These are phyloP conservation scores for Scenedesmus sp. DNA, from an alignment of 163 green algal genomes.

Conservation along the genomic window DNA sequence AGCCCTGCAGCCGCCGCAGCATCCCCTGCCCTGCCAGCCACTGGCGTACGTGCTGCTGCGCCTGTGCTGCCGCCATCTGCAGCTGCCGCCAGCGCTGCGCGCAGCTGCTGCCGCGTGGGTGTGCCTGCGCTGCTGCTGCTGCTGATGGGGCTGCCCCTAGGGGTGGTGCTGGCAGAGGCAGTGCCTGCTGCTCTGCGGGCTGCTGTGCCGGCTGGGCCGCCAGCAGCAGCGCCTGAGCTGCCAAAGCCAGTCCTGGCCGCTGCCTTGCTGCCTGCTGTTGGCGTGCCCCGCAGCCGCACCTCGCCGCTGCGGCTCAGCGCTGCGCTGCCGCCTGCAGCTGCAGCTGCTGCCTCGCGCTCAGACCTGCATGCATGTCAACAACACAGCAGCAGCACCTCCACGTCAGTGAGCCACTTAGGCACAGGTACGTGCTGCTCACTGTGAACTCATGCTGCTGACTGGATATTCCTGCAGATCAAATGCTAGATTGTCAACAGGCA, in stretches of 20 bases:
- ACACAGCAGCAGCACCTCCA: background rate
- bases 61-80: background rate
- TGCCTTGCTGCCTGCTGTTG: background rate
- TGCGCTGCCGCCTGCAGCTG: background rate
- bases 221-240: conserved; percentile 5
- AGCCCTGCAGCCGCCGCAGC: background rate
- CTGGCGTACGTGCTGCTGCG: background rate
- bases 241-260: background rate
- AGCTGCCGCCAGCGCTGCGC: background rate
- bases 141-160: background rate
- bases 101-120: conserved; percentile 6
- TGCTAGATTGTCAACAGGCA: too few species aligned
- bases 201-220: background rate
- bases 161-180: background rate
- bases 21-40: background rate
- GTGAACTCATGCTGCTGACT: background rate
- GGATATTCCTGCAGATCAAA: too few species aligned
- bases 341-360: background rate
- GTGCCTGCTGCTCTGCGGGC: background rate
- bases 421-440: background rate
- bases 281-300: background rate
- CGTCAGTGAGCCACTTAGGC: background rate
- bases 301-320: conserved; percentile 34
- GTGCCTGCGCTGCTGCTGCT: background rate
- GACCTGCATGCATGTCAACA: background rate